These are phyloP conservation scores for Pseudogymnoascus sp. DNA, from an alignment of 2,329 filamentous ascomycete genomes.

Conservation along the genomic window DNA sequence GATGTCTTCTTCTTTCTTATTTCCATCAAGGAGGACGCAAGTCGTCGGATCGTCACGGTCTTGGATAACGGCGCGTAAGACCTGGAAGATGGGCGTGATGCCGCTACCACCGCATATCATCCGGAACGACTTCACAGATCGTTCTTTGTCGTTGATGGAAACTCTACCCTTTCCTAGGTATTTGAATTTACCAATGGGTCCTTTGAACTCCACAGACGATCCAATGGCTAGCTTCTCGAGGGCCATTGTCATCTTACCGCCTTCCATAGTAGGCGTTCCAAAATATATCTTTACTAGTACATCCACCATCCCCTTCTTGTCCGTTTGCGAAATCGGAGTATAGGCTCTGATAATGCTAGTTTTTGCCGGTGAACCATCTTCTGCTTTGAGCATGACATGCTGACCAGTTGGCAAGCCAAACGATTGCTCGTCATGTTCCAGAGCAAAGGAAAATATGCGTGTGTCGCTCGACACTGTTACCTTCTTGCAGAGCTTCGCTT, in stretches of 20 bases:
- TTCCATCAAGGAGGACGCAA: constrained; percentile 73
- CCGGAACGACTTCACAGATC: constrained; percentile 59
- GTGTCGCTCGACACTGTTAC: constrained; percentile 68
- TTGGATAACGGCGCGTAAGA: constrained; percentile 65
- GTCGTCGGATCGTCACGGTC: constrained; percentile 56
- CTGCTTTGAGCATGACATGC: constrained; percentile 76
- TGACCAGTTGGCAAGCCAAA: constrained; percentile 78
- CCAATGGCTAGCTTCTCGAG: constrained; percentile 67
- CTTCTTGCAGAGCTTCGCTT: constrained; percentile 61
- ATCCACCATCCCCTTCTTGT: constrained; percentile 57
- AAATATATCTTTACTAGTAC: constrained; percentile 80
- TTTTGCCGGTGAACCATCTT: constrained; percentile 52
- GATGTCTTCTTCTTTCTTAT: constrained; percentile 73
- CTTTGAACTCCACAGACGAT: constrained; percentile 75
- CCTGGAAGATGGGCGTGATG: constrained; percentile 85
- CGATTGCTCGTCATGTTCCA: constrained; percentile 62
- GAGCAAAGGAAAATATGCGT: constrained; percentile 70
- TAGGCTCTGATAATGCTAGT: constrained; percentile 79
- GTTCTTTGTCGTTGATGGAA: constrained; percentile 47
- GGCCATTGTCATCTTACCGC: constrained; percentile 76
- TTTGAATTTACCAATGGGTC: constrained; percentile 77
- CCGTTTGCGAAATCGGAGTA: constrained; percentile 68
- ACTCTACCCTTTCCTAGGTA: constrained; percentile 65
- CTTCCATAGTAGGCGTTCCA: constrained; percentile 47
- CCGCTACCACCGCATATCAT: constrained; percentile 90